Evolutionary conservation across 352 stramenopile species (phyloP).

Genomic region (Phytophthora hibernalis): DNA sequence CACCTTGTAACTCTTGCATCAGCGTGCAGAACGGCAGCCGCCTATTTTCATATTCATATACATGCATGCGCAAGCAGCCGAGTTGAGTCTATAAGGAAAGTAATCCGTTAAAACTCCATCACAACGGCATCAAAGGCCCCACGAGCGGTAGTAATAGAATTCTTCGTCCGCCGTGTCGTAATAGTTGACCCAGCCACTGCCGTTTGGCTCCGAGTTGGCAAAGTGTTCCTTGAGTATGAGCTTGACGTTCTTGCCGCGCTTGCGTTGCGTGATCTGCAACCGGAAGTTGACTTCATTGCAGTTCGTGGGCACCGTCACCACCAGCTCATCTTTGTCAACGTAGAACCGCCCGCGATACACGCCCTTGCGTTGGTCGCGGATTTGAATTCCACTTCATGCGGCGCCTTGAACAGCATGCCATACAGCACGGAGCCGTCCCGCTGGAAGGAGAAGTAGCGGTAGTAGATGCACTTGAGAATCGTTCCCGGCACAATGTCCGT

Average conservation of each 20-base stretch:
- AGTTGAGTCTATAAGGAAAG: slow-evolving; percentile 6
- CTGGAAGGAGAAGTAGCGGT: slow-evolving; percentile 86
- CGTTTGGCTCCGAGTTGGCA: slow-evolving; percentile 71
- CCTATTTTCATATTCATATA: slow-evolving; percentile 38
- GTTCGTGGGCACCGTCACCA: slow-evolving; percentile 72
- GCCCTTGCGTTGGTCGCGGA: slow-evolving; percentile 48
- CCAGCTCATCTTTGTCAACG: slow-evolving; percentile 69
- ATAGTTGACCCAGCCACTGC: slow-evolving; percentile 68
- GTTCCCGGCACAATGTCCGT: slow-evolving; percentile 69
- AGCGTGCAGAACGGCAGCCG: slow-evolving; percentile 6
- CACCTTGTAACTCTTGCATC: slow-evolving; percentile 4
- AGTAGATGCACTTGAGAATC: slow-evolving; percentile 86
- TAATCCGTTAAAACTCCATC: slow-evolving; percentile 1
- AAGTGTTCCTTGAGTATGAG: slow-evolving; percentile 77
- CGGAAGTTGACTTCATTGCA: slow-evolving; percentile 79
- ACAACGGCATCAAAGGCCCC: slow-evolving; percentile 51
- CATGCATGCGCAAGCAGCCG: too few relatives aligned
- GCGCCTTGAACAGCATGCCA: slow-evolving; percentile 78
- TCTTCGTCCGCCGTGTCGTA: slow-evolving; percentile 79
- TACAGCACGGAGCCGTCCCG: slow-evolving; percentile 78
- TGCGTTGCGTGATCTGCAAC: slow-evolving; percentile 54
- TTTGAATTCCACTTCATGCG: slow-evolving; percentile 58
- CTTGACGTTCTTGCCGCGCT: slow-evolving; percentile 62
- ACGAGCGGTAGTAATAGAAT: slow-evolving; percentile 80
- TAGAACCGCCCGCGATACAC: slow-evolving; percentile 65